Base-by-base conservation (phyloP, 768 basidiomycete species). In the Naganishia kalamii region DNA sequence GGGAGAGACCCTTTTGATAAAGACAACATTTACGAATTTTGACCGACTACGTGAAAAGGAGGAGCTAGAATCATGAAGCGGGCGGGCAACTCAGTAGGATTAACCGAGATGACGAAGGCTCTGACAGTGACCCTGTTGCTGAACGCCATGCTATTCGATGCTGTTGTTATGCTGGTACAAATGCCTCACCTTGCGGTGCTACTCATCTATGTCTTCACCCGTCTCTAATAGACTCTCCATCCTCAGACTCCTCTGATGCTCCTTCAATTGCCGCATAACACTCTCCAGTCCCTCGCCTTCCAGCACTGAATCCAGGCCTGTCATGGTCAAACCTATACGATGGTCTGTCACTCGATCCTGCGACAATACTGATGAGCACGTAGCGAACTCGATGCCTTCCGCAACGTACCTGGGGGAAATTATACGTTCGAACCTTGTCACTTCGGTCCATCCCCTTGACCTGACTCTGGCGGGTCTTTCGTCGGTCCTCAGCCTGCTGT, bases 391-490 rank as follows among this genome's bases (percentile, higher is more conserved):
- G 37, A 8, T 8, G 17, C 17, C 37, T 40, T 17, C 37, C 17
- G 13, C 3, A 4, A 8, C 51, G 32, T 52, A 52, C 51, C 51
- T 52, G 51, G 0, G 90, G 85, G 76, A 87, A 93, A 72, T 96
- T 97, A 78, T 97, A 98, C 4, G 96, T 98, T 67, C 96, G 81
- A 64, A 98, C 88, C 76, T 97, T 98, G 73, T 97, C 92, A 70
- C 90, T 90, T 23, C 96, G 81, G 73, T 93, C 92, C 1, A 86
- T 87, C 0, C 87, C 86, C 46, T 85, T 84, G 10, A 98, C 87
- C 48, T 97, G 86, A 67, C 80, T 86, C 35, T 85, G 81, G 13
- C 92, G 82, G 3, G 83, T 83, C 0, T 85, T 85, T 21, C 92
- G 85, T 6, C 86, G 84, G 63, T 85, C 83, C 5, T 84, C 84